These are phyloP conservation scores for Plasmopara muralis DNA, from an alignment of 352 stramenopile genomes.

Conservation along the genomic window DNA sequence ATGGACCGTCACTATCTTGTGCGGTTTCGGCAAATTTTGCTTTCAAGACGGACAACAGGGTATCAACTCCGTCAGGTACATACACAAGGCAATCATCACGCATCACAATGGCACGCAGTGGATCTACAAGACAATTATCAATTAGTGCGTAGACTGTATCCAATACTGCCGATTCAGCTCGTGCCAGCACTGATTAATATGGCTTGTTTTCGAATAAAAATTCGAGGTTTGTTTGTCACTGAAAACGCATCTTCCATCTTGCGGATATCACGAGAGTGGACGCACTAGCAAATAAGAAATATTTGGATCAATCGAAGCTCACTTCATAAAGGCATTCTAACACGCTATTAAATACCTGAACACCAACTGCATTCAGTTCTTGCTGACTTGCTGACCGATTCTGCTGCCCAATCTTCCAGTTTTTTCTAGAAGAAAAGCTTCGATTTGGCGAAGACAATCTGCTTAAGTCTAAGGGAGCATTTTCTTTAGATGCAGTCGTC, in stretches of 20 bases:
- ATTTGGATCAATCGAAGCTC: too few species aligned
- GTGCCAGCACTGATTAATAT: conserved; percentile 58
- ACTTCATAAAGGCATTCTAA: not conserved
- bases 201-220: conserved; percentile 58
- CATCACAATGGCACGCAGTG: conserved; percentile 50
- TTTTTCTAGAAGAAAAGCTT: conserved; percentile 16
- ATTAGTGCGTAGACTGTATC: not conserved
- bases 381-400: conserved; percentile 14
- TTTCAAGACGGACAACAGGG: conserved; percentile 36
- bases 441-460: conserved; percentile 12
- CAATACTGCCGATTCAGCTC: not conserved
- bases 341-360: conserved; percentile 15
- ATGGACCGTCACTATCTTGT: conserved; percentile 37
- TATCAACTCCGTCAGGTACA: conserved; percentile 34
- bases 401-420: conserved; percentile 17
- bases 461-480: not conserved
- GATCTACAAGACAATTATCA: conserved; percentile 25
- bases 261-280: conserved; percentile 58
- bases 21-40: conserved; percentile 40
- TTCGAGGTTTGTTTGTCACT: conserved; percentile 52
- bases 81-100: conserved; percentile 45
- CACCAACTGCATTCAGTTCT: conserved; percentile 18
- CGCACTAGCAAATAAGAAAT: conserved; percentile 18
- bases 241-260: conserved; percentile 65
- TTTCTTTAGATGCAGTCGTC: conserved; percentile 4